Base-by-base conservation (phyloP, 1,139 yeast species). In the Torulaspora pretoriensis region DNA sequence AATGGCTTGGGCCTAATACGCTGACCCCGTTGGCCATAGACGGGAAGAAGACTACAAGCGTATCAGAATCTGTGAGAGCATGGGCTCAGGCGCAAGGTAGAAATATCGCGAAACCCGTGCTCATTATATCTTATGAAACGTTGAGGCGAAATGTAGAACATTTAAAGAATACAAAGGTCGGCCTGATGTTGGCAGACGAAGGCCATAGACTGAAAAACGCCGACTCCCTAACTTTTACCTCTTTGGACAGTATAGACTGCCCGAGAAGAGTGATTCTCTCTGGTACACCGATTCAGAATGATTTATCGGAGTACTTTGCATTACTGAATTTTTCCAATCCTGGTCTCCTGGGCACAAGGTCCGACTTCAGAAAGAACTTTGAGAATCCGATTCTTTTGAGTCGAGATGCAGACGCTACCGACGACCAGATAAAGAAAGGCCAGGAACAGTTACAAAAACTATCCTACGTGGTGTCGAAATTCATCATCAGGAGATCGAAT, bases 251-350 rank as follows among this genome's bases (percentile, higher is more conserved):
- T 10, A 73, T 92, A 43, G 79, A 83, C 43, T 92, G 96, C 62
- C 81, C 83, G 42, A 72, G 98, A 59, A 75, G 99, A 53, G 97
- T 92, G 8, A 92, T 92, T 52, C 69, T 92, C 28, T 88, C 97
- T 0, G 99, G 99, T 38, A 92, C 99, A 0, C 99, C 99, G 0
- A 92, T 92, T 52, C 99, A 92, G 64, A 92, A 92, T 61, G 98
- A 94, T 69, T 72, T 92, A 35, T 84, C 96, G 1, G 99, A 92
- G 66, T 92, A 92, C 67, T 94, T 90, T 62, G 88, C 98, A 0
- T 70, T 92, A 45, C 70, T 94, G 48, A 87, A 83, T 57, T 92
- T 92, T 70, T 95, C 97, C 7, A 92, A 92, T 61, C 99, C 99
- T 0, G 96, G 96, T 0, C 75, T 88, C 40, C 70, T 92, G 36